These are phyloP conservation scores for Ganoderma meredithae DNA, from an alignment of 1,284 basidiomycete species.

Conservation along the genomic window DNA sequence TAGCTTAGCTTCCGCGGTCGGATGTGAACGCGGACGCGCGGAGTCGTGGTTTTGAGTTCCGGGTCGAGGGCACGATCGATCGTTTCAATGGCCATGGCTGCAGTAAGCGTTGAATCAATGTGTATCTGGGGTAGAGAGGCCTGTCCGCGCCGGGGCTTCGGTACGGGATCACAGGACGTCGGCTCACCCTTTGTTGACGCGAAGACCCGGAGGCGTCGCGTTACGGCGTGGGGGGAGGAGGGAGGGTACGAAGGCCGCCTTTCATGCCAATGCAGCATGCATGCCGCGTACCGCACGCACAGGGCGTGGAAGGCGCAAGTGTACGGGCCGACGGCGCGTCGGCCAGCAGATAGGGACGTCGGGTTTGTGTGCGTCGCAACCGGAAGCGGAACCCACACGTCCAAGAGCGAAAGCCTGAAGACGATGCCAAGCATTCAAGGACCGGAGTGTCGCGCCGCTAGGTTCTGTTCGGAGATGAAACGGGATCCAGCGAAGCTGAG, in stretches of 20 bases:
- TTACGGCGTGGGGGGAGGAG: background rate
- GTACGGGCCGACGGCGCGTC: background rate
- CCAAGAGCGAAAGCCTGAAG: background rate
- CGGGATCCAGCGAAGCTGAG: background rate
- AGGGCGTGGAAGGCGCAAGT: background rate
- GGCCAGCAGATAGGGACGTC: background rate
- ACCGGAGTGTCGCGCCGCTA: background rate
- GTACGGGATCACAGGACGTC: background rate
- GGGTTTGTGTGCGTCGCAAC: background rate
- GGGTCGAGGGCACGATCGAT: slow-evolving; percentile 2
- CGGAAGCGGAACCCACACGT: background rate
- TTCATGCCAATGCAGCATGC: background rate
- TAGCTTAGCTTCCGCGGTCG: background rate
- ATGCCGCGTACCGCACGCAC: no score
- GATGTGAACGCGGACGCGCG: background rate
- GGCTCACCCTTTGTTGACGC: background rate
- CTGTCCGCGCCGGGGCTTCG: background rate
- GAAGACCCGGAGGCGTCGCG: background rate
- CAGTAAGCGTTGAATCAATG: background rate
- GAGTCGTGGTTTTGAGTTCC: background rate
- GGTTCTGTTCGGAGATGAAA: slow-evolving; percentile 9
- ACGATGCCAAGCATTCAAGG: slow-evolving; percentile 4
- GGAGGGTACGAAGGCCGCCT: background rate
- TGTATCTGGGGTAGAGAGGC: background rate
- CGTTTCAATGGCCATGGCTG: background rate